Evolutionary conservation across 2,329 filamentous ascomycete genomes (phyloP), one percentile per base, ranked within the genome.

Genomic region (Periconia digitata): DNA sequence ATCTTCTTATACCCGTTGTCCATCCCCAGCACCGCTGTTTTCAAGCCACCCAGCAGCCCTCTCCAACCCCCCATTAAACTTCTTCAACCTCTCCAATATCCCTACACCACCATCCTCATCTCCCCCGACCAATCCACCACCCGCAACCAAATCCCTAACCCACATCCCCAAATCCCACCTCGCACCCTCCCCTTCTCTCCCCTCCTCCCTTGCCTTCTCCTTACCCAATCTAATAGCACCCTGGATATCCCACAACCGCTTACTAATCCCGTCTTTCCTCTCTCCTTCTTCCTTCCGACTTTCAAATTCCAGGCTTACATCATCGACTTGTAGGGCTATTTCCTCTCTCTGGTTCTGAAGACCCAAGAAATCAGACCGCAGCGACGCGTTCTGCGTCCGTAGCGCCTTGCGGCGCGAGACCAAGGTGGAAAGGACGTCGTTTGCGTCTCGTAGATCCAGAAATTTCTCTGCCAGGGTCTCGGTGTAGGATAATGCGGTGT

Each of bases 391-490:
- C 72, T 74, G 52, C 67, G 74, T 62, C 72, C 76, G 52, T 71
- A 73, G 53, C 61, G 58, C 69, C 47, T 73, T 76, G 39, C 78
- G 56, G 47, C 76, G 74, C 42, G 73, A 72, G 20, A 79, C 70
- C 4, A 15, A 32, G 2, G 72, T 65, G 47, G 73, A 76, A 39
- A 79, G 74, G 44, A 76, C 75, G 49, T 81, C 76, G 3, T 80
- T 72, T 18, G 78, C 73, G 53, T 79, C 77, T 49, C 78, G 79
- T 22, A 82, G 63, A 37, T 78, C 74, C 39, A 81, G 73, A 2
- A 82, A 63, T 18, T 76, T 73, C 22, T 76, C 74, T 16, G 76
- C 74, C 16, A 82, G 63, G 42, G 77, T 75, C 8, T 72, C 64
- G 13, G 74, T 72, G 58, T 77, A 82, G 5, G 72, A 70, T 32